Percentiles rank a stretch among this genome's conserved stretches.
Evolutionary conservation across 306 rosid species (phyloP).

Genomic region (Trifolium fragiferum): DNA sequence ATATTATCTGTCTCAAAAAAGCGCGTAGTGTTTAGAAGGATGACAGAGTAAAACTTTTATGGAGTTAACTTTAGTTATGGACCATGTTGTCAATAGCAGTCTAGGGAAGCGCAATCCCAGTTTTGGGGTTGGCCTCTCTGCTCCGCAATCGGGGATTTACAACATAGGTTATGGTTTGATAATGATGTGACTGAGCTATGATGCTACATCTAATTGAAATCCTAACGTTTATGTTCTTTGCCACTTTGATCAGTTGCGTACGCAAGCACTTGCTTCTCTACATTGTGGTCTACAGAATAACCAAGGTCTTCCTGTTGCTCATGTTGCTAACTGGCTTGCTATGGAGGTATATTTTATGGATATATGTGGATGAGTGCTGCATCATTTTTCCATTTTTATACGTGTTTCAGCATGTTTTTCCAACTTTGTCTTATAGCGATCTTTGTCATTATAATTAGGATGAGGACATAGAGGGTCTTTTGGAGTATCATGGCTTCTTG

Average conservation of each 20-base stretch:
- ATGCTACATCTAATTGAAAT: constrained; percentile 29
- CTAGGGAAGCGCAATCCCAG: background rate
- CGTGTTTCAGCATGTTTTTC: constrained; percentile 27
- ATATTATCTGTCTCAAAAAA: background rate
- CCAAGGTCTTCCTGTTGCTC: constrained; percentile 87
- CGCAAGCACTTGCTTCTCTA: constrained; percentile 95
- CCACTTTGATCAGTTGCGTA: constrained; percentile 71
- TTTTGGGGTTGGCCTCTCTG: background rate
- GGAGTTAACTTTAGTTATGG: constrained; percentile 36
- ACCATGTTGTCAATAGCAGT: background rate
- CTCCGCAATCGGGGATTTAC: background rate
- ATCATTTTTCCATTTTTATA: constrained; percentile 8
- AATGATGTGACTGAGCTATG: constrained; percentile 25
- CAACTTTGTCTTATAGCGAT: constrained; percentile 36
- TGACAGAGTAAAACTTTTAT: constrained; percentile 3
- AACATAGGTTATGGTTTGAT: constrained; percentile 18
- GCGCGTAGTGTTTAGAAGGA: constrained; percentile 33
- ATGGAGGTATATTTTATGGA: constrained; percentile 77
- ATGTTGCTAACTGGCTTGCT: constrained; percentile 84
- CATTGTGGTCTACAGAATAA: constrained; percentile 89
- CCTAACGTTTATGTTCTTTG: constrained; percentile 34
- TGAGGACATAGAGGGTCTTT: constrained; percentile 74
- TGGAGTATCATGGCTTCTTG: constrained; percentile 80
- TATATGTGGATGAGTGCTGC: constrained; percentile 37
- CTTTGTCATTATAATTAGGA: constrained; percentile 64